These are phyloP conservation scores for Talaromyces liani DNA, from an alignment of 495 filamentous ascomycete species.

Conservation along the genomic window DNA sequence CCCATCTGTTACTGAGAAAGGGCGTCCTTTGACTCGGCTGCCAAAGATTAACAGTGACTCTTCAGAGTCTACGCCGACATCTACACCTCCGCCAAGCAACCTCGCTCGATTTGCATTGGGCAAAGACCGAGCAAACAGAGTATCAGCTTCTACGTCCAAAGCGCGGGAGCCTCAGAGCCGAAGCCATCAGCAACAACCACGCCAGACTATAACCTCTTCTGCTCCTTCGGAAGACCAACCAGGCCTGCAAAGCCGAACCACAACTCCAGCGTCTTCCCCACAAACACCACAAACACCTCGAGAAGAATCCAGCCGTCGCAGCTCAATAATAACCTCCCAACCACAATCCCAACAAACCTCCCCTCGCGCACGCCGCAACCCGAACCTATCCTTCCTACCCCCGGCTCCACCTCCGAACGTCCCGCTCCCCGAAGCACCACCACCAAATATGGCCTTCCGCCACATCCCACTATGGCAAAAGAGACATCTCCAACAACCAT, in stretches of 20 bases:
- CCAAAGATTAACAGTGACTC: neutral
- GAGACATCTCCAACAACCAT: conserved; percentile 2
- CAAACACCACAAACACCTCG: neutral
- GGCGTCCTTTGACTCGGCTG: neutral
- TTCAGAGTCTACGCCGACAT: neutral
- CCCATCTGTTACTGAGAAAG: neutral
- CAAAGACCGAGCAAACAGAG: neutral
- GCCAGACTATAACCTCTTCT: neutral
- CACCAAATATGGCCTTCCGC: neutral
- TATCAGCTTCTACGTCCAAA: neutral
- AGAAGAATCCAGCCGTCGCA: conserved; percentile 2
- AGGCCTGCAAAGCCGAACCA: neutral
- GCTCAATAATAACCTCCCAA: neutral
- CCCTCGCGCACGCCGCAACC: conserved; percentile 6
- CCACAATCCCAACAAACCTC: conserved; percentile 6
- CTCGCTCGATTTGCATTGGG: neutral
- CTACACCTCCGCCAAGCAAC: neutral
- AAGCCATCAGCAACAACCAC: neutral
- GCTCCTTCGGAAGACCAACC: neutral
- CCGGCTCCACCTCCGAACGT: conserved; percentile 9
- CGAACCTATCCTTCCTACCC: conserved; percentile 2
- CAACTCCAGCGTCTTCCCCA: neutral
- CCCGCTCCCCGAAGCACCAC: conserved; percentile 6
- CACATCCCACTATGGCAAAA: neutral
- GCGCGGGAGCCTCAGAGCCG: neutral